A percentile compares a stretch with the other conserved stretches of the same genome.
phyloP scores from a whole-genome alignment of 139 green algal species.

The Chlamydomonas sp. region DNA sequence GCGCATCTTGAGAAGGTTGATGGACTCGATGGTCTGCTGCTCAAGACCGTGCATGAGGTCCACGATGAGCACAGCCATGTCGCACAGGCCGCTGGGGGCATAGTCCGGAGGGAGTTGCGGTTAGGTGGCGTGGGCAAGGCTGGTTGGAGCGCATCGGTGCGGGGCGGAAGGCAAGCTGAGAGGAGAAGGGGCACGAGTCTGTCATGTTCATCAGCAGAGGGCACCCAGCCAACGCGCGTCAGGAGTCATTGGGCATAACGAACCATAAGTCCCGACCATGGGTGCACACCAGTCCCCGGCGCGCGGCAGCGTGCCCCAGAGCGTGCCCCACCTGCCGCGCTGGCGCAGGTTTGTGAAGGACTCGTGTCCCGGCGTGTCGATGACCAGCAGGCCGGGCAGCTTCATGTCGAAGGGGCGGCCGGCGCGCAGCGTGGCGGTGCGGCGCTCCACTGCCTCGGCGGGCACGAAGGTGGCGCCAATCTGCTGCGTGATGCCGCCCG shows the following conservation, averaged over 20 bases:
- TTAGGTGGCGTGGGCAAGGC: too few species aligned
- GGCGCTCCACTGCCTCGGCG: conserved; percentile 77
- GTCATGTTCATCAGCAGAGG: too few species aligned
- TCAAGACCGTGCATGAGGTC: conserved; percentile 99
- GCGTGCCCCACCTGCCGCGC: conserved; percentile 63
- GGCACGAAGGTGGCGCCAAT: conserved; percentile 99
- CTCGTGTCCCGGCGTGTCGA: conserved; percentile 98
- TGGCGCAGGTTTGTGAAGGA: conserved; percentile 97
- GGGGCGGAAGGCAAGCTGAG: too few species aligned
- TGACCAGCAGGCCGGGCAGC: conserved; percentile 95
- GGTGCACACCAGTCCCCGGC: too few species aligned
- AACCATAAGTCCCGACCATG: too few species aligned
- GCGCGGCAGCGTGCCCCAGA: too few species aligned
- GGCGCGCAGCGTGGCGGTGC: conserved; percentile 78
- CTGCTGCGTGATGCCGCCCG: conserved; percentile 99
- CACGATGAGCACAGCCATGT: conserved; percentile 98
- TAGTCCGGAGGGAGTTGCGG: too few species aligned
- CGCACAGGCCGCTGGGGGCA: conserved; percentile 83
- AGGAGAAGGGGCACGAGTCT: too few species aligned
- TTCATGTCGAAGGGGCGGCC: conserved; percentile 81
- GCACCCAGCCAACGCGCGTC: too few species aligned
- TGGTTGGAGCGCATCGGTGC: too few species aligned
- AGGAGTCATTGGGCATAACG: too few species aligned
- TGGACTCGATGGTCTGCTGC: conserved; percentile 98
- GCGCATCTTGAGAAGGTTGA: conserved; percentile 95